Conservation (phyloP, 2,329 filamentous ascomycete species). For the Arthrinium puccinioides region DNA sequence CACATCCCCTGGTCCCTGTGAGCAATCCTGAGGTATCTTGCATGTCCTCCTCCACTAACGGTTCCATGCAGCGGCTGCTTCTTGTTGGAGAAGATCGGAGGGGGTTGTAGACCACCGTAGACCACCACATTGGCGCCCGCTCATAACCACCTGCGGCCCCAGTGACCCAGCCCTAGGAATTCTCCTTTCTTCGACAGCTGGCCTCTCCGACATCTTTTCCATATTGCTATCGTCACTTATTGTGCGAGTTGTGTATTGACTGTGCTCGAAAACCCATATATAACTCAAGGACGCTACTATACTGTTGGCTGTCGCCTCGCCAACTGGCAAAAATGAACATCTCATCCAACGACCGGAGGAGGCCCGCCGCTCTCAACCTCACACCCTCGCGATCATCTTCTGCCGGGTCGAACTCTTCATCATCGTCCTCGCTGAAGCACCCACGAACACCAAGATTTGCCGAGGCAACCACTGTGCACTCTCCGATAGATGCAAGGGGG, state of each 20-base stretch:
- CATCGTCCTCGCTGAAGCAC: slow-evolving; percentile 52
- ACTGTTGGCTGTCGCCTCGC: no score
- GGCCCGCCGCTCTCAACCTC: slow-evolving; percentile 49
- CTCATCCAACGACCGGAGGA: slow-evolving; percentile 44
- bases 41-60: slow-evolving; percentile 28
- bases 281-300: no score
- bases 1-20: slow-evolving; percentile 31
- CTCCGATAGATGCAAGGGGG: slow-evolving; percentile 57
- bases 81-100: slow-evolving; percentile 22
- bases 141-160: slow-evolving; percentile 47
- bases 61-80: slow-evolving; percentile 27
- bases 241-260: no score
- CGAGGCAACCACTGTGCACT: slow-evolving; percentile 73
- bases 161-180: slow-evolving; percentile 23
- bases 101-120: slow-evolving; percentile 15
- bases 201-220: slow-evolving; percentile 39
- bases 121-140: slow-evolving; percentile 29
- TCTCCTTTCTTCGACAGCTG: slow-evolving; percentile 45
- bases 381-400: slow-evolving; percentile 41
- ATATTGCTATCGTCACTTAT: slow-evolving; percentile 23
- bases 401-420: slow-evolving; percentile 43
- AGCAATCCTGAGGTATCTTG: slow-evolving; percentile 30
- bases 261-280: no score
- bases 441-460: slow-evolving; percentile 73
- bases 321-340: no score